Evolutionary conservation across 345 rosid genomes (phyloP), one percentile per base, ranked within the genome.

Genomic region (Erysimum cheiranthoides): DNA sequence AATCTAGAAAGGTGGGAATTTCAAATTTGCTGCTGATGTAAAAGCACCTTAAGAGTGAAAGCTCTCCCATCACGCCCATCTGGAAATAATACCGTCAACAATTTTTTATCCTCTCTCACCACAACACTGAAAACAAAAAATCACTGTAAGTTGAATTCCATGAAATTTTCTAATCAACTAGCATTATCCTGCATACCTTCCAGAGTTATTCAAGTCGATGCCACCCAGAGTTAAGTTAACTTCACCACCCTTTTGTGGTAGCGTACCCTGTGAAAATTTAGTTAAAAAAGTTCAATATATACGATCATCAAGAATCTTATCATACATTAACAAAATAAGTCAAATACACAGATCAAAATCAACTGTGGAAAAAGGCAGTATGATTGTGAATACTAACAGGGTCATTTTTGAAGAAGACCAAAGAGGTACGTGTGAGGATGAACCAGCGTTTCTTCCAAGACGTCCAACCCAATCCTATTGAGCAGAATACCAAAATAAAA

Each of bases 371-470:
- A 46, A 13, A 28, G 59, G 53, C 25, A 47, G 32, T 38, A 16
- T 64, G 47, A 40, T 28, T 64, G 39, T 66, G 53, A 70, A 63
- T 77, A 88, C 99, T 95, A 46, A 95, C 99, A 71, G 97, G 99
- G 70, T 95, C 97, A 81, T 87, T 95, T 83, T 90, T 95, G 70
- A 95, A 92, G 86, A 95, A 95, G 79, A 95, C 99, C 93, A 95
- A 88, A 39, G 99, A 95, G 51, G 93, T 88, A 61, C 97, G 96
- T 31, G 99, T 92, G 75, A 95, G 92, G 73, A 92, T 90, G 81
- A 95, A 95, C 97, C 99, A 95, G 51, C 99, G 97, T 80, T 87
- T 95, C 85, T 95, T 95, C 99, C 99, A 95, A 68, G 97, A 95
- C 73, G 90, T 95, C 99, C 99, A 95, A 74, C 99, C 97, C 76